Base-by-base conservation (phyloP, 1,284 basidiomycete genomes). In the Ceratobasidium sp. region DNA sequence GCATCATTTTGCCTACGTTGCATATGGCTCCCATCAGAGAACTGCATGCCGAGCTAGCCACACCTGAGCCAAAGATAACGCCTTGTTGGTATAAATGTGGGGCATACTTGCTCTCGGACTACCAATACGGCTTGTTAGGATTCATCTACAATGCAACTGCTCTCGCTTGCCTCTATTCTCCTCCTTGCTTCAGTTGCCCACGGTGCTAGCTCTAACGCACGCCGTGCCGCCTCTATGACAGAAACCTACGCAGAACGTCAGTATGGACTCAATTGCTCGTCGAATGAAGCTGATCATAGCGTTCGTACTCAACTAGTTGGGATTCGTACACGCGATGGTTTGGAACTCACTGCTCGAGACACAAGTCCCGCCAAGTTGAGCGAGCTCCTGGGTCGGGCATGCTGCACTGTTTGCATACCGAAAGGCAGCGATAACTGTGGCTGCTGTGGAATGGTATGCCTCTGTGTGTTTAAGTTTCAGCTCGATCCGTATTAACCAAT, bases 341-440 rank as follows among this genome's bases (percentile, higher is more conserved):
- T 74, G 15, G 71, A 74, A 20, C 61, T 65, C 3, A 52, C 46
- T 38, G 61, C 69, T 46, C 69, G 69, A 2, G 69, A 73, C 28
- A 74, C 59, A 5, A 74, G 71, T 59, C 71, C 71, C 20, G 71
- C 71, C 20, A 61, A 74, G 20, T 6, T 74, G 10, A 74, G 46
- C 59, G 71, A 74, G 46, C 46, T 74, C 5, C 48, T 74, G 46
- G 71, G 71, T 7, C 71, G 71, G 20, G 71, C 57, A n/a, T 74
- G 71, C 59, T 74, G 71, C 59, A 38, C 23, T 26, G 46, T 74
- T 40, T 74, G 71, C 33, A 23, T 64, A 3, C 71, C 71, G 2
- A 74, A 64, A 46, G 40, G 40, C 28, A 74, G 71, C 71, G 71
- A 74, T 23, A 74, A 74, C 44, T 74, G 71, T 42, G 57, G 57